Evolutionary conservation across 2,329 filamentous ascomycete species (phyloP).

Genomic region (Pyrenophora seminiperda): DNA sequence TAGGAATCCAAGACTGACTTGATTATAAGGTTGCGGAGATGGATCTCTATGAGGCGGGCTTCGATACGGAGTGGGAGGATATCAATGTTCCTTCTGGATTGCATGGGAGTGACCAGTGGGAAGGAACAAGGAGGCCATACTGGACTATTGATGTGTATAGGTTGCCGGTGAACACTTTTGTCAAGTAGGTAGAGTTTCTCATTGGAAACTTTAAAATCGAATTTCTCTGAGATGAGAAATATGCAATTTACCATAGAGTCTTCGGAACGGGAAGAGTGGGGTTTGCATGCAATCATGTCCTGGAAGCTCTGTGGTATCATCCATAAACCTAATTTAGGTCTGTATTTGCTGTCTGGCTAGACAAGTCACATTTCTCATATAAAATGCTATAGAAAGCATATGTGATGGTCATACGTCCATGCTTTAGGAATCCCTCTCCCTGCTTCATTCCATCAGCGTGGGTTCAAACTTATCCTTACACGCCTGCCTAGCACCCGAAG

Average conservation of each 20-base stretch:
- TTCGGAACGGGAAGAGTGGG: no score
- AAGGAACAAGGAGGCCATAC: slow-evolving; percentile 44
- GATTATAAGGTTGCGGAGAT: slow-evolving; percentile 44
- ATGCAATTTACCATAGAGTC: no score
- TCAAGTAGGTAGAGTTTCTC: slow-evolving; percentile 24
- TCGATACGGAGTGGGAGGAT: slow-evolving; percentile 46
- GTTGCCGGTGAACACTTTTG: slow-evolving; percentile 44
- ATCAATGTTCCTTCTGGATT: slow-evolving; percentile 41
- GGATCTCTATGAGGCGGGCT: slow-evolving; percentile 44
- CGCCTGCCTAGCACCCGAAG: slow-evolving; percentile 70
- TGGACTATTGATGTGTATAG: slow-evolving; percentile 47
- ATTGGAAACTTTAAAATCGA: neutral
- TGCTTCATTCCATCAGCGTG: slow-evolving; percentile 38
- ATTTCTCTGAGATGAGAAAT: neutral
- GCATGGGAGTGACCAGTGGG: slow-evolving; percentile 45
- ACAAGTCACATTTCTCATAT: no score
- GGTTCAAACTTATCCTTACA: slow-evolving; percentile 42
- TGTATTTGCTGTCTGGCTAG: no score
- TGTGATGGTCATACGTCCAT: neutral
- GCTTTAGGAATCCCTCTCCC: slow-evolving; percentile 14
- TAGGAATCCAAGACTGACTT: slow-evolving; percentile 7
- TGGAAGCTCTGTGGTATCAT: no score
- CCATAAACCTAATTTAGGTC: no score
- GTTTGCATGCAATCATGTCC: no score
- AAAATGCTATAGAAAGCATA: no score